Percentiles rank a stretch among this genome's conserved stretches.
phyloP scores from a whole-genome alignment of 352 stramenopile genomes.

The Phytophthora pistaciae region DNA sequence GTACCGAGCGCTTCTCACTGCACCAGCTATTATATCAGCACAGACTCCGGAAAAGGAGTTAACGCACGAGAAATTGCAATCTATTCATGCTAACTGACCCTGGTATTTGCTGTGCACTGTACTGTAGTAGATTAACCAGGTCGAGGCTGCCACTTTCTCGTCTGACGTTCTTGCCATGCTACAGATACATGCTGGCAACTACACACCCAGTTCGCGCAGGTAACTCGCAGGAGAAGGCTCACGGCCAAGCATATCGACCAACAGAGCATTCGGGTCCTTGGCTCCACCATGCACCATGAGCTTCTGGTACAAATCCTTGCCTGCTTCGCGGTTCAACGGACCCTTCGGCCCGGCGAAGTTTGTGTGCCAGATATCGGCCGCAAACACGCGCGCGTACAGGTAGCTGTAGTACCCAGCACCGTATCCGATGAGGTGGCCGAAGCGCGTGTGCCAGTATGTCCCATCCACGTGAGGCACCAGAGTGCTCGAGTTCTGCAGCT shows the following conservation, averaged over 20 bases:
- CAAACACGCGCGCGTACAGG: slow-evolving; percentile 91
- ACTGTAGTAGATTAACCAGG: slow-evolving; percentile 1
- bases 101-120: slow-evolving; percentile 13
- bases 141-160: neutral
- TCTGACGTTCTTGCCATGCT: slow-evolving; percentile 2
- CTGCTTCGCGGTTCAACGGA: slow-evolving; percentile 68
- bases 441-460: slow-evolving; percentile 88
- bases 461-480: slow-evolving; percentile 81
- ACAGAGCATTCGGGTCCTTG: slow-evolving; percentile 88
- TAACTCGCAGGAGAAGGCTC: slow-evolving; percentile 70
- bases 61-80: slow-evolving; percentile 44
- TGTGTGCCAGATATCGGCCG: slow-evolving; percentile 87
- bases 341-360: slow-evolving; percentile 64
- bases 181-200: slow-evolving; percentile 17
- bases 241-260: slow-evolving; percentile 73
- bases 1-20: slow-evolving; percentile 23
- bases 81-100: slow-evolving; percentile 40
- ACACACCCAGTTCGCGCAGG: slow-evolving; percentile 77
- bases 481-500: slow-evolving; percentile 78
- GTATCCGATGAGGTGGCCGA: slow-evolving; percentile 92
- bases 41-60: slow-evolving; percentile 32
- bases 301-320: slow-evolving; percentile 70
- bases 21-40: slow-evolving; percentile 45
- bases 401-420: slow-evolving; percentile 94
- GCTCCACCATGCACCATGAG: slow-evolving; percentile 89